Conservation (phyloP, 1,139 yeast species). For the Yamadazyma friedrichii region DNA sequence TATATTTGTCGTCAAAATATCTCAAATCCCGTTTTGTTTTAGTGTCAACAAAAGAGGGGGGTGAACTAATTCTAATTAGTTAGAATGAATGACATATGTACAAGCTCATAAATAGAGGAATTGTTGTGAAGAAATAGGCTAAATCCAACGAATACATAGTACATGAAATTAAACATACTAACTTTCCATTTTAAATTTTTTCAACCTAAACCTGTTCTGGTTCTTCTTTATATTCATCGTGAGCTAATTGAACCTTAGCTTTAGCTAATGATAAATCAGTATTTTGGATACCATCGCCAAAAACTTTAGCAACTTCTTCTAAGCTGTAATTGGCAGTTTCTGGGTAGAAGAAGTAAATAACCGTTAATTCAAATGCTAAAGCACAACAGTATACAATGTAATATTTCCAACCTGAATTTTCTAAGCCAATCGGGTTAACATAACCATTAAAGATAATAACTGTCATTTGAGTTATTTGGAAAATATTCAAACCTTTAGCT, state of each 20-base stretch:
- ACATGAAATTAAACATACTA: constrained; percentile 3
- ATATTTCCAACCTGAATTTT: constrained; percentile 56
- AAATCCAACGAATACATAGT: background rate
- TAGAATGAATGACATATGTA: too few relatives aligned
- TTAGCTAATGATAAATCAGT: constrained; percentile 5
- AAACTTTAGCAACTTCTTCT: constrained; percentile 50
- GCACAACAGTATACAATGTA: constrained; percentile 51
- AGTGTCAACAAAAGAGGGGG: too few relatives aligned
- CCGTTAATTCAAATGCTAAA: constrained; percentile 31
- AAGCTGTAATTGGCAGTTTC: constrained; percentile 54
- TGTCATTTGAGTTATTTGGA: constrained; percentile 25
- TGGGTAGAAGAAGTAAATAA: constrained; percentile 42
- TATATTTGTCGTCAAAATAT: too few relatives aligned
- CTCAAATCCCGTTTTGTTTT: too few relatives aligned
- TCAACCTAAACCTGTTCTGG: constrained; percentile 3
- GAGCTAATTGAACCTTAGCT: constrained; percentile 6
- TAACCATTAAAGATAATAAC: constrained; percentile 30
- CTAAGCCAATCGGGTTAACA: constrained; percentile 57
- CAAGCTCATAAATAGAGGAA: too few relatives aligned
- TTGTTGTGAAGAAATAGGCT: too few relatives aligned
- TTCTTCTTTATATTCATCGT: constrained; percentile 1
- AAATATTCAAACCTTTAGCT: constrained; percentile 41
- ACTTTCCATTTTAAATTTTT: background rate
- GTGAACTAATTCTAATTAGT: too few relatives aligned
- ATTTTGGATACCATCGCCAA: constrained; percentile 27